Percentiles rank a stretch among this genome's conserved stretches.
These are phyloP conservation scores for Quercus lobata DNA, from an alignment of 331 rosid species.

Conservation along the genomic window DNA sequence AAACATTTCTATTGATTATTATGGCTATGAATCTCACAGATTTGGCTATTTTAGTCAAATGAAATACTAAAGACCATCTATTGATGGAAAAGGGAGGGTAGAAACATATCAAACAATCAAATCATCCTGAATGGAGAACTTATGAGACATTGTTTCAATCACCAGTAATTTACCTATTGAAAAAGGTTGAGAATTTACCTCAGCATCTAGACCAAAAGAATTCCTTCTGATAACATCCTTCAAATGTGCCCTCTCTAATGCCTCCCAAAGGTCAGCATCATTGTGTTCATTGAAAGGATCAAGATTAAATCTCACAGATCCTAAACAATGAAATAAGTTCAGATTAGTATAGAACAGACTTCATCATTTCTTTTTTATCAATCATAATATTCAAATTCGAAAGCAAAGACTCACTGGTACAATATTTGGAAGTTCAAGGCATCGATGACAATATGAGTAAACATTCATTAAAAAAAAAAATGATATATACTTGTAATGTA, in stretches of 20 bases:
- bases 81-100: neutral
- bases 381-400: neutral
- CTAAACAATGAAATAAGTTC: constrained; percentile 25
- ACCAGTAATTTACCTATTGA: neutral
- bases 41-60: neutral
- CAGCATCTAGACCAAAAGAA: constrained; percentile 76
- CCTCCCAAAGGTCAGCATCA: constrained; percentile 90
- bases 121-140: neutral
- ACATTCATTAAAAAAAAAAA: neutral
- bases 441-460: neutral
- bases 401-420: neutral
- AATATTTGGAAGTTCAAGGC: neutral
- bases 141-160: neutral
- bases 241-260: constrained; percentile 80
- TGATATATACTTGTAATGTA: neutral
- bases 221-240: constrained; percentile 68
- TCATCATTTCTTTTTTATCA: neutral
- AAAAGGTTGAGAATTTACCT: constrained; percentile 40
- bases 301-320: constrained; percentile 82
- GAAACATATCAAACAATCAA: neutral
- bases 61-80: neutral
- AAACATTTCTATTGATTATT: neutral
- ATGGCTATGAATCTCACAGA: neutral
- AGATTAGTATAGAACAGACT: neutral
- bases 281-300: constrained; percentile 86